These are phyloP conservation scores for Verticillium dahliae DNA, from an alignment of 2,329 filamentous ascomycete species.

Conservation along the genomic window DNA sequence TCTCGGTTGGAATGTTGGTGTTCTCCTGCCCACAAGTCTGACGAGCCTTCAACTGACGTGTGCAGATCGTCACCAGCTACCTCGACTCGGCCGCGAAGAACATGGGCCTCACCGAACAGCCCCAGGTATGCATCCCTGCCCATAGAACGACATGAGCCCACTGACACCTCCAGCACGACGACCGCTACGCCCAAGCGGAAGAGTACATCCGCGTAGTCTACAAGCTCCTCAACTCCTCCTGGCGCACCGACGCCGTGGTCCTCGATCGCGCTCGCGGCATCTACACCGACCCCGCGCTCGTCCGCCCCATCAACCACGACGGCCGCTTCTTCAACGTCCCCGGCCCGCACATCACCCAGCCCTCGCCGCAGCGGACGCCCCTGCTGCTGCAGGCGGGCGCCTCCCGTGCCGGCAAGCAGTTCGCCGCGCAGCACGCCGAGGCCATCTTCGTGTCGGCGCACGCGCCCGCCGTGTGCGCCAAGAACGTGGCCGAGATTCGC, in stretches of 20 bases:
- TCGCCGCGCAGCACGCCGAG: slow-evolving; percentile 65
- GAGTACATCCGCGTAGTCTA: slow-evolving; percentile 60
- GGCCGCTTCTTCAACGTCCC: slow-evolving; percentile 59
- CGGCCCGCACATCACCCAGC: slow-evolving; percentile 60
- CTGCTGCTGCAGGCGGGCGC: slow-evolving; percentile 66
- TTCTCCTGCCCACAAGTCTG: background rate
- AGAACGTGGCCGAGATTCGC: slow-evolving; percentile 57
- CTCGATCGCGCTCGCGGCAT: slow-evolving; percentile 50
- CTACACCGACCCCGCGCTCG: slow-evolving; percentile 44
- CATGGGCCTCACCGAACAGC: slow-evolving; percentile 52
- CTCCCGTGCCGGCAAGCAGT: slow-evolving; percentile 56
- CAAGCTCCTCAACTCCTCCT: slow-evolving; percentile 62
- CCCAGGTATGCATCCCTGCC: slow-evolving; percentile 16
- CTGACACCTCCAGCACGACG: slow-evolving; percentile 44
- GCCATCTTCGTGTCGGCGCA: slow-evolving; percentile 65
- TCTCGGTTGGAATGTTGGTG: slow-evolving; percentile 47
- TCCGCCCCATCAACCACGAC: slow-evolving; percentile 59
- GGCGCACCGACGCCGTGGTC: slow-evolving; percentile 60
- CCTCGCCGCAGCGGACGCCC: slow-evolving; percentile 61
- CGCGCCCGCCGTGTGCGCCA: slow-evolving; percentile 52
- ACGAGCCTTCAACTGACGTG: slow-evolving; percentile 9
- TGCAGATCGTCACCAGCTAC: slow-evolving; percentile 60
- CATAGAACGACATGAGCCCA: background rate
- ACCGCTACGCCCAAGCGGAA: slow-evolving; percentile 56
- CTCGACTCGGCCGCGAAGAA: slow-evolving; percentile 64